Evolutionary conservation across 306 rosid species (phyloP), one percentile per base, ranked within the genome.

Genomic region (Aeschynomene evenia): DNA sequence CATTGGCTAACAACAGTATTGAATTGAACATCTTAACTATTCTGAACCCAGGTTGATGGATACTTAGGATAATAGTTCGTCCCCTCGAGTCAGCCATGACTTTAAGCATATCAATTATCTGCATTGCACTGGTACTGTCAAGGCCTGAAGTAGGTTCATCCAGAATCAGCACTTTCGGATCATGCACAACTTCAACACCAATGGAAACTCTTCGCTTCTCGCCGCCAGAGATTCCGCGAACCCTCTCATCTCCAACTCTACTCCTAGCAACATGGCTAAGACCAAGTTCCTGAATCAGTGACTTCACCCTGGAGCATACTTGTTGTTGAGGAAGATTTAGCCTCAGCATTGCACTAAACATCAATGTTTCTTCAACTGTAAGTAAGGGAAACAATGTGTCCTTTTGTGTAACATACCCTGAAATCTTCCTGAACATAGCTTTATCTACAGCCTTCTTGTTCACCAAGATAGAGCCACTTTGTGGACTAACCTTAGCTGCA

Each of bases 81-180:
- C 91, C 88, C 19, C 78, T 57, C 26, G 86, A 77, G 9, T 87
- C 88, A 4, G 95, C 87, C 95, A 90, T 90, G 42, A 72, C 77
- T 58, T 87, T 90, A 8, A 90, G 77, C 95, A 87, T 80, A 20
- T 88, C 88, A 31, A 84, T 82, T 54, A 90, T 88, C 64, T 90
- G 96, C 33, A 85, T 74, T 0, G 96, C 95, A 0, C 90, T 84
- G 14, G 80, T 78, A 37, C 96, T 90, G 77, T 87, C 96, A 23
- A 90, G 95, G 8, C 96, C 95, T 1, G 95, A 87, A 74, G 96
- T 90, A 18, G 96, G 95, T 43, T 90, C 95, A 24, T 90, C 96
- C 24, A 90, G 84, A 48, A 88, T 84, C 53, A 88, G 40, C 34
- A 90, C 91, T 55, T 79, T 78, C 0, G 95, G 96, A 43, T 90